Evolutionary conservation across 2,329 filamentous ascomycete species (phyloP).

Genomic region (Hypomyces rosellus): DNA sequence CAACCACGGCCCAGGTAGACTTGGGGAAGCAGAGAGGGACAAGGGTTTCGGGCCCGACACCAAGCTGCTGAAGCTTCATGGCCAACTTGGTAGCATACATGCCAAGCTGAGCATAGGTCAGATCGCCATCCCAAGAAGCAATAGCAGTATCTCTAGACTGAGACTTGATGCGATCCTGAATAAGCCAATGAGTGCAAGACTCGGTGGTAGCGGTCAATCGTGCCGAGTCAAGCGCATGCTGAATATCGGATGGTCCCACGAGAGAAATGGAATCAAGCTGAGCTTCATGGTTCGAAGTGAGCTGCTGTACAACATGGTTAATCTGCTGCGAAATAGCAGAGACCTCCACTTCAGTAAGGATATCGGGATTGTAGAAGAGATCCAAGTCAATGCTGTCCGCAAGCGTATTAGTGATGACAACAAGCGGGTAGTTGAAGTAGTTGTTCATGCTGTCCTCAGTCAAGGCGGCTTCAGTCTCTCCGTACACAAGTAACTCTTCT

Average conservation of each 20-base stretch:
- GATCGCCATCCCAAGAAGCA: constrained; percentile 1
- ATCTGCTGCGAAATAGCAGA: neutral
- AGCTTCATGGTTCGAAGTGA: neutral
- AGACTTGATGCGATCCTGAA: neutral
- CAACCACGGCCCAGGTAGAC: constrained; percentile 3
- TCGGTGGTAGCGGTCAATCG: neutral
- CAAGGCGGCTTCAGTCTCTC: constrained; percentile 9
- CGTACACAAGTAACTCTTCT: constrained; percentile 9
- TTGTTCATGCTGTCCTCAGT: no score
- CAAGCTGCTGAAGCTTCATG: neutral
- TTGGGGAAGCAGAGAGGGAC: constrained; percentile 7
- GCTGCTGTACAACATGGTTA: neutral
- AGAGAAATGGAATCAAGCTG: neutral
- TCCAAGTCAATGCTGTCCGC: neutral
- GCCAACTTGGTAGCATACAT: neutral
- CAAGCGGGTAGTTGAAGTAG: constrained; percentile 2
- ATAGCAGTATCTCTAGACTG: constrained; percentile 3
- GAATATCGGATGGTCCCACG: neutral
- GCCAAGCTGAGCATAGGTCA: constrained; percentile 1
- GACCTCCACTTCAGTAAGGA: neutral
- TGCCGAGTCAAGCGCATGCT: neutral
- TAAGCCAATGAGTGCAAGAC: constrained; percentile 2
- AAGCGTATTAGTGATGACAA: neutral
- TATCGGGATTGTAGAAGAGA: neutral
- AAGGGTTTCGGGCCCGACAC: neutral